phyloP scores from a whole-genome alignment of 78 protist genomes.

The Dictyostelium citrinum region DNA sequence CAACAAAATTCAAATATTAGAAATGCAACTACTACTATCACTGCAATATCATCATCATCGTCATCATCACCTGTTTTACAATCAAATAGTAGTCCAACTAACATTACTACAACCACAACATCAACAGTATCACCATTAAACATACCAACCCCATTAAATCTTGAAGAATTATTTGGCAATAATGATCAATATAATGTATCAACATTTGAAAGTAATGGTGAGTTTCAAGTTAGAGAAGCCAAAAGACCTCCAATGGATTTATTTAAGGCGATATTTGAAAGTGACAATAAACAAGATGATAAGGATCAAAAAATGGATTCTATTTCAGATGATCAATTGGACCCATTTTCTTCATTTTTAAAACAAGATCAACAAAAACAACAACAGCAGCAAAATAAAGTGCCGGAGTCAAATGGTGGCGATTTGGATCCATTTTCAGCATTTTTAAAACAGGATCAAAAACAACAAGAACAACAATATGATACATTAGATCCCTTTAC shows the following conservation, averaged over 20 bases:
- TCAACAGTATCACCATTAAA: background rate
- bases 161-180: background rate
- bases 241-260: constrained; percentile 70
- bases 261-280: constrained; percentile 74
- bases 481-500: constrained; percentile 40
- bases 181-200: background rate
- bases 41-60: background rate
- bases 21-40: background rate
- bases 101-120: background rate
- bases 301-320: background rate
- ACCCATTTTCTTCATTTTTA: constrained; percentile 59
- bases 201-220: background rate
- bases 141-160: background rate
- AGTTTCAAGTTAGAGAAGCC: constrained; percentile 17
- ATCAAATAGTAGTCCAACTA: background rate
- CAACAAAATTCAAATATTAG: too few species aligned
- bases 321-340: constrained; percentile 12
- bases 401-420: background rate
- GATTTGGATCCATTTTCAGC: background rate
- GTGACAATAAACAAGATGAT: background rate
- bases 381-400: background rate
- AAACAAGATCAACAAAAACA: constrained; percentile 16
- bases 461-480: background rate
- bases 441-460: background rate
- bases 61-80: too few species aligned